Evolutionary conservation across 2,329 filamentous ascomycete species (phyloP), one percentile per base, ranked within the genome.

Genomic region (Colletotrichum truncatum): DNA sequence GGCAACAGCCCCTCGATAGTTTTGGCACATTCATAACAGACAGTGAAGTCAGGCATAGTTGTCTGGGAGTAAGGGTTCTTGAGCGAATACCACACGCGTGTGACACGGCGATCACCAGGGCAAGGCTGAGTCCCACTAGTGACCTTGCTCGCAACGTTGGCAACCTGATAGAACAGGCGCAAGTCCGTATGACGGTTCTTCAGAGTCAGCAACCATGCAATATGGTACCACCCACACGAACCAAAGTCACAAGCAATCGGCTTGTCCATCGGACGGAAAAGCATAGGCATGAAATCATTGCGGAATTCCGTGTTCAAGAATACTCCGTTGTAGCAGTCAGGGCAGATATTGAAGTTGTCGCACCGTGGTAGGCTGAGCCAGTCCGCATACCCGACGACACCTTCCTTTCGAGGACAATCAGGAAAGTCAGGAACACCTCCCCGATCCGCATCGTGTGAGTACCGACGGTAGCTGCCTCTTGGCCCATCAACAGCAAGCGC

Each of bases 181-280:
- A 96, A 79, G 68, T 93, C 89, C 3, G 85, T 82, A 16, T 87
- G 82, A 11, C 87, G 80, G 69, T 93, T 87, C 76, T 94, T 93
- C 55, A 92, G 80, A 2, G 90, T 94, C 67, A 97, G 84, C 3
- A 94, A 84, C 88, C 92, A 97, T 1, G 94, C 94, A 38, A 97
- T 88, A 26, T 93, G 89, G 71, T 93, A 91, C 93, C 94, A 98
- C 1, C 91, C 87, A 0, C 84, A 85, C 11, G 88, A 85, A 28
- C 92, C 93, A 76, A 98, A 93, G 68, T 94, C 91, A 78, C 95
- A 98, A 46, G 85, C 82, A 7, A 92, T 84, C 46, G 87, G 83
- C 39, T 84, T 81, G 12, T 87, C 84, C 3, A 84, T 80, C 4
- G 87, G 82, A 14, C 89, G 87, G 26, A 83, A 80, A 28, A 87